Evolutionary conservation across 805 yeast species (phyloP), one percentile per base, ranked within the genome.

Genomic region (Blastobotrys muscicola): DNA sequence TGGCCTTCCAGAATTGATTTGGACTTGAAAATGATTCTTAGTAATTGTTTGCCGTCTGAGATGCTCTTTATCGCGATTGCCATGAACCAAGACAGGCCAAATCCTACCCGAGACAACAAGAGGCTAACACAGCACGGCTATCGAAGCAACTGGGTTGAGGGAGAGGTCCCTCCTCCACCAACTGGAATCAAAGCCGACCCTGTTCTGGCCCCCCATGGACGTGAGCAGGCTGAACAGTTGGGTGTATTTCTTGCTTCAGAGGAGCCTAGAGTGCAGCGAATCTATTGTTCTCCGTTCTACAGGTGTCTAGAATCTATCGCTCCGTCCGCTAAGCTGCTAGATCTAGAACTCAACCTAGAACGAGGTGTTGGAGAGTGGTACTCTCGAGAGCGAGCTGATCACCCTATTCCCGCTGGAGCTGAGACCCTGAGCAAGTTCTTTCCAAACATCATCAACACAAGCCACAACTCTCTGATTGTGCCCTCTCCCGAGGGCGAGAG

Each of bases 331-430:
- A 67, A 76, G 36, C 58, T 59, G 23, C 62, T 86, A 11, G 77
- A 70, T 4, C 52, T 83, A 31, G 75, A 77, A 9, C 74, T 89
- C 8, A 70, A 65, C 39, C 62, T 84, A 3, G 98, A 92, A 54
- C 65, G 80, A 42, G 97, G 97, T 0, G 70, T 90, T 20, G 94
- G 96, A 15, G 97, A 92, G 64, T 87, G 95, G 94, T 90, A 83
- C 57, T 75, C 76, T 53, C 68, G 95, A 53, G 13, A 34, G 15
- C 12, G 49, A 30, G 39, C 33, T n/a, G 41, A 43, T 68, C 68
- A 1, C 67, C 76, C 10, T 76, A 83, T 47, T 94, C 97, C 2
- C 29, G 61, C 96, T 1, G 86, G 82, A 0, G 60, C 69, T 14
- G 62, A 65, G 40, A 71, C 68, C 11, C 67, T 86, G 51, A 60